A percentile compares a stretch with the other conserved stretches of the same genome.
Conservation (phyloP, 1,139 yeast genomes). For the Candida tetrigidarum region DNA sequence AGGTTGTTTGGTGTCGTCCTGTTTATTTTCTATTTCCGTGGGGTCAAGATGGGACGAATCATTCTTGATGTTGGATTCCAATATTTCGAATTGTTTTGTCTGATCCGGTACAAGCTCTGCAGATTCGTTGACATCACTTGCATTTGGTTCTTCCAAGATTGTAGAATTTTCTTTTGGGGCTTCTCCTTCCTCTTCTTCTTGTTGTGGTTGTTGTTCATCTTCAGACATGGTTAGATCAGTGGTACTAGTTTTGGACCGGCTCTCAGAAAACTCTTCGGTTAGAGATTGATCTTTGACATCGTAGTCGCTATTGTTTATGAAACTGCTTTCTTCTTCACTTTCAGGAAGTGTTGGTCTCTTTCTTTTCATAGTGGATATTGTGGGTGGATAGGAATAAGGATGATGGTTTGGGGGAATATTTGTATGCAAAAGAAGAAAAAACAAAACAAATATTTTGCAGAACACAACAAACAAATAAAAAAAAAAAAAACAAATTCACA, state of each 20-base stretch:
- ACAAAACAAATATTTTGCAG: not conserved
- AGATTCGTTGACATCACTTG: too few relatives aligned
- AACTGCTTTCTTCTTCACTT: slow-evolving; percentile 29
- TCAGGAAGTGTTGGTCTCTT: slow-evolving; percentile 22
- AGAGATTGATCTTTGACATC: slow-evolving; percentile 4
- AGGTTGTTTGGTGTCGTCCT: too few relatives aligned
- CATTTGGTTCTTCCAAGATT: too few relatives aligned
- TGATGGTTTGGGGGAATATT: too few relatives aligned
- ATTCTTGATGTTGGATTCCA: too few relatives aligned
- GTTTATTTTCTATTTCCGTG: not conserved
- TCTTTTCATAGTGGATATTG: slow-evolving; percentile 19
- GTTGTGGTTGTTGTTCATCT: not conserved
- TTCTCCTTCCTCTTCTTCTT: slow-evolving; percentile 6
- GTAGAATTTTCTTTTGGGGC: too few relatives aligned
- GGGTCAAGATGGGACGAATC: not conserved
- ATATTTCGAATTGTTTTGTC: too few relatives aligned
- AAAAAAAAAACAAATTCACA: not conserved
- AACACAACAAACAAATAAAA: slow-evolving; percentile 1
- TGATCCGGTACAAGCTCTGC: too few relatives aligned
- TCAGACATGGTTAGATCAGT: not conserved
- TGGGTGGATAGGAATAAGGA: too few relatives aligned
- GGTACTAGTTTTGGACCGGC: not conserved
- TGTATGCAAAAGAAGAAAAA: not conserved
- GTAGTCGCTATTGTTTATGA: slow-evolving; percentile 48
- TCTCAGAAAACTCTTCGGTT: not conserved